Evolutionary conservation across 1,139 yeast species (phyloP).

Genomic region (Wickerhamomyces sp.): DNA sequence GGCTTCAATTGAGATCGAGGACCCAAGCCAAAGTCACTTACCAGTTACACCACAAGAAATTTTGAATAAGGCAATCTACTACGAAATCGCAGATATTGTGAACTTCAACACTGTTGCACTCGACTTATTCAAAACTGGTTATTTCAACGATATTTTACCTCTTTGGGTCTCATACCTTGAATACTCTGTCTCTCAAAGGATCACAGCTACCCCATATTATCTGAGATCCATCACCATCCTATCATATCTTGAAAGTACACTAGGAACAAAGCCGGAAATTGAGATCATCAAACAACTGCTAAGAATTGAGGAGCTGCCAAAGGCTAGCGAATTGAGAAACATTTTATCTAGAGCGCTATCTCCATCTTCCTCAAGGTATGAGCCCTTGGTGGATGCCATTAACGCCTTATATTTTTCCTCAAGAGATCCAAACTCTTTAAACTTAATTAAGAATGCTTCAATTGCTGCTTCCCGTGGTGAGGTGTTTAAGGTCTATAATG

Average conservation of each 20-base stretch:
- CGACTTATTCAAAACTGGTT: constrained; percentile 11
- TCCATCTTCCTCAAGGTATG: constrained; percentile 4
- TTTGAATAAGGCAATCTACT: constrained; percentile 13
- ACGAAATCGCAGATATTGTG: constrained; percentile 10
- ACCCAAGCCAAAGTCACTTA: constrained; percentile 9
- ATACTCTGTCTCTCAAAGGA: constrained; percentile 2
- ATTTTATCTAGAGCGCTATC: background rate
- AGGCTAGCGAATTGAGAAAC: background rate
- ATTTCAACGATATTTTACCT: constrained; percentile 10
- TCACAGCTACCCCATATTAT: background rate
- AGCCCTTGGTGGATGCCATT: constrained; percentile 1
- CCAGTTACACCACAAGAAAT: constrained; percentile 19
- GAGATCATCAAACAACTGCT: constrained; percentile 6
- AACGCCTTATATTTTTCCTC: constrained; percentile 1
- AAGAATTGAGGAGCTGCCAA: constrained; percentile 3
- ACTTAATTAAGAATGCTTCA: constrained; percentile 12
- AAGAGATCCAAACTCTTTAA: constrained; percentile 18
- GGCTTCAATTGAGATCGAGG: constrained; percentile 13
- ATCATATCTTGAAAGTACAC: constrained; percentile 11
- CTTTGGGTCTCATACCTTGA: constrained; percentile 23
- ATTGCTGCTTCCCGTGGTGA: constrained; percentile 14
- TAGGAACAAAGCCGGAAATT: constrained; percentile 2
- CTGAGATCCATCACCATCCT: constrained; percentile 4
- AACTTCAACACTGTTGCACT: constrained; percentile 10
- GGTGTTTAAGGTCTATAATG: constrained; percentile 3